phyloP scores from a whole-genome alignment of 2,329 filamentous ascomycete genomes.

The Exophiala spinifera region DNA sequence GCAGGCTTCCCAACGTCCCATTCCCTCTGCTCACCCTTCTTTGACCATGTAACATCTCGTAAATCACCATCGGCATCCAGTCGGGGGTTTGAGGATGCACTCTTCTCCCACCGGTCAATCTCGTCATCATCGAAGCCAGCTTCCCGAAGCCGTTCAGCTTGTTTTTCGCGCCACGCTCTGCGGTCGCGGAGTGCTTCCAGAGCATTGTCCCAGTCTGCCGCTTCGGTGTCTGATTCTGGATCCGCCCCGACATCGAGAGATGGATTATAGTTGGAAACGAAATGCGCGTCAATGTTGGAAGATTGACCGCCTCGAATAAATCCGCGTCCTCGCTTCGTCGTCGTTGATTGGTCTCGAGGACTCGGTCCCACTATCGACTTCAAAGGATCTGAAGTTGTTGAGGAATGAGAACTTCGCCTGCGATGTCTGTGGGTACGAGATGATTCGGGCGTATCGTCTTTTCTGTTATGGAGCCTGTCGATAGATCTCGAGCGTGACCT shows the following conservation, averaged over 20 bases:
- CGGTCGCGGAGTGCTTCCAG: conserved; percentile 76
- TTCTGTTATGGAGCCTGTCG: conserved; percentile 17
- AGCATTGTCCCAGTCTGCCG: conserved; percentile 70
- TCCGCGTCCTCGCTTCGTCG: conserved; percentile 66
- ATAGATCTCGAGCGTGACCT: conserved; percentile 14
- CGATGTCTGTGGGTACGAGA: background rate
- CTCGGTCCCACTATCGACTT: conserved; percentile 70
- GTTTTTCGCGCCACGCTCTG: conserved; percentile 71
- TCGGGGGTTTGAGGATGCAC: conserved; percentile 24
- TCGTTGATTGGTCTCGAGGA: conserved; percentile 46
- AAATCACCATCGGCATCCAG: conserved; percentile 46
- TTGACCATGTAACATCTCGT: conserved; percentile 69
- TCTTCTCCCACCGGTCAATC: conserved; percentile 66
- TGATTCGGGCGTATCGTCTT: conserved; percentile 1
- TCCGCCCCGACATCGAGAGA: conserved; percentile 53
- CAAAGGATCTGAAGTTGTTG: conserved; percentile 62
- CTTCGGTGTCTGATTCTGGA: conserved; percentile 40
- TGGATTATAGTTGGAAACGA: conserved; percentile 64
- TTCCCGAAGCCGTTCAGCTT: conserved; percentile 69
- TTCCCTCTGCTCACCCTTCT: conserved; percentile 63
- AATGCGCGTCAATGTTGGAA: conserved; percentile 68
- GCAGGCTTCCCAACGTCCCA: conserved; percentile 62
- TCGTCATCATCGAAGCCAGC: conserved; percentile 77
- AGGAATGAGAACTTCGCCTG: conserved; percentile 6
- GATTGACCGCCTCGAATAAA: conserved; percentile 55